Percentiles rank a stretch among this genome's conserved stretches.
phyloP scores from a whole-genome alignment of 1,139 yeast genomes.

The Meyerozyma carpophila region DNA sequence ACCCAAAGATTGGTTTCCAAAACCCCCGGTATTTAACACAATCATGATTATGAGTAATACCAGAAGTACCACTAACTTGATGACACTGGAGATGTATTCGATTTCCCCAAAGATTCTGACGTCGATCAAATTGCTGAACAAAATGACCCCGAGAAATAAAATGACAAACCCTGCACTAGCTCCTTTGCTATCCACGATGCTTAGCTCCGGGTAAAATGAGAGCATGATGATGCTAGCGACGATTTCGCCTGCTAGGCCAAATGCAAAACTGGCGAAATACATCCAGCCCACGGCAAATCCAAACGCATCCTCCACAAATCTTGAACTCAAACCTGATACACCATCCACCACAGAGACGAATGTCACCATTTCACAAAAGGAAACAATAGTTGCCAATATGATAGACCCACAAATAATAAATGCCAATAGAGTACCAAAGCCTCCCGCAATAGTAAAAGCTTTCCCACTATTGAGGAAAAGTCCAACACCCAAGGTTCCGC shows the following conservation, averaged over 20 bases:
- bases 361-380: slow-evolving; percentile 85
- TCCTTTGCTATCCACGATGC: slow-evolving; percentile 41
- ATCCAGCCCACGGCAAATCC: slow-evolving; percentile 80
- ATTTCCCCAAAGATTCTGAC: slow-evolving; percentile 73
- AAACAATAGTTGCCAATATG: slow-evolving; percentile 63
- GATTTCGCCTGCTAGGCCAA: slow-evolving; percentile 75
- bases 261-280: slow-evolving; percentile 69
- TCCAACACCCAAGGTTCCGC: slow-evolving; percentile 85
- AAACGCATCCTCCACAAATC: slow-evolving; percentile 81
- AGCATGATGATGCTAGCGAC: slow-evolving; percentile 76
- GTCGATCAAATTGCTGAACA: slow-evolving; percentile 56
- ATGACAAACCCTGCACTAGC: slow-evolving; percentile 63
- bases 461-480: slow-evolving; percentile 72
- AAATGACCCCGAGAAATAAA: slow-evolving; percentile 44
- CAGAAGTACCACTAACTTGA: slow-evolving; percentile 52
- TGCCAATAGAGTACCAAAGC: slow-evolving; percentile 73
- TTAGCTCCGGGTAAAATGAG: slow-evolving; percentile 53
- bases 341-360: slow-evolving; percentile 80
- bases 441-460: slow-evolving; percentile 75
- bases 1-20: slow-evolving; percentile 50
- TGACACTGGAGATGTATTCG: slow-evolving; percentile 57
- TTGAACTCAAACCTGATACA: slow-evolving; percentile 65
- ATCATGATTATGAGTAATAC: slow-evolving; percentile 61
- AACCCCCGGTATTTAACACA: slow-evolving; percentile 47
- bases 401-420: slow-evolving; percentile 62